Evolutionary conservation across 2,329 filamentous ascomycete species (phyloP), one percentile per base, ranked within the genome.

Genomic region (Colletotrichum caudatum): DNA sequence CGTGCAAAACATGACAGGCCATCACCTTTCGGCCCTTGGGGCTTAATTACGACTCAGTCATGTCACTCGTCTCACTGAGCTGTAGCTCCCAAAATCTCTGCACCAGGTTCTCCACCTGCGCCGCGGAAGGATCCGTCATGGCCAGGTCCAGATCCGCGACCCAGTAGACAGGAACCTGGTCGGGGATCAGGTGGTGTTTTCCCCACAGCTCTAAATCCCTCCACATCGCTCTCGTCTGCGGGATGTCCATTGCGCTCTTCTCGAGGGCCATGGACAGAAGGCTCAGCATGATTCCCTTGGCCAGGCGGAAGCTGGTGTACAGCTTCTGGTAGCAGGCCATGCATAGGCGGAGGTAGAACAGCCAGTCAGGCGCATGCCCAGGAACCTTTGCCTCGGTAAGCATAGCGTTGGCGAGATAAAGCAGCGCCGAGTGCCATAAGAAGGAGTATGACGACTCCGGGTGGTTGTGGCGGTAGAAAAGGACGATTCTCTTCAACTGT

Each of bases 371-470:
- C 18, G 80, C 77, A 3, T 50, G n/a, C 3, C n/a, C 5, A 0
- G 33, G 12, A 9, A 29, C 23, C 5, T 73, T 71, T 1, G 72
- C 75, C 26, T 77, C 74, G 12, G 76, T 71, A 0, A 83, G 72
- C 33, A 82, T 77, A 2, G 80, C 81, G 57, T 84, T 84, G 9
- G 79, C 76, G 1, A 83, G 74, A 44, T 83, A 83, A 2, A 81
- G 77, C 23, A 84, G 75, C 2, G 79, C 81, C 7, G 76, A 81
- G 59, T 83, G 81, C 81, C 81, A 84, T 8, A 83, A 74, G 18
- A 84, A 78, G 6, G 79, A 79, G 70, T 79, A 82, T 1, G 76
- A 76, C 3, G 81, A 81, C 18, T 77, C 77, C 14, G 72, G 65
- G 48, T 81, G 77, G 26, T 76, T 76, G n/a, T 76, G 74, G 20